These are phyloP conservation scores for Leccinum laetum DNA, from an alignment of 1,284 basidiomycete genomes.

Conservation along the genomic window DNA sequence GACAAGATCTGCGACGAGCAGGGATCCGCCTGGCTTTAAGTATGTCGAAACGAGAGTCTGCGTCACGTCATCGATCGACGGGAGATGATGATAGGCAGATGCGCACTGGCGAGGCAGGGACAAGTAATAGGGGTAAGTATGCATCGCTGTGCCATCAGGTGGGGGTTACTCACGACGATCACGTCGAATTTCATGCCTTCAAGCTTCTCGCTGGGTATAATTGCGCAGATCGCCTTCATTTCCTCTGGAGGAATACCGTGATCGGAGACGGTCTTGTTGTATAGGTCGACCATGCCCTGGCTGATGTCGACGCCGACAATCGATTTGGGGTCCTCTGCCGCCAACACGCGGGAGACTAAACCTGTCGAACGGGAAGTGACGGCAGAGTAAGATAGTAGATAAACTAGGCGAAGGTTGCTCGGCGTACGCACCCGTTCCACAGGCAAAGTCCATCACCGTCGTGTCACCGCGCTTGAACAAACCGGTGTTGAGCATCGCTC, in stretches of 20 bases:
- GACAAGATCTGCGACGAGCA: conserved; percentile 60
- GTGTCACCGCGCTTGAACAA: conserved; percentile 57
- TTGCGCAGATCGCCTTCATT: conserved; percentile 55
- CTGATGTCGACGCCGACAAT: conserved; percentile 75
- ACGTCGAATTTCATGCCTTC: conserved; percentile 60
- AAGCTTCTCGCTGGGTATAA: conserved; percentile 43
- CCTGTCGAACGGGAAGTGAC: conserved; percentile 38
- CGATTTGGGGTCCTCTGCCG: conserved; percentile 48
- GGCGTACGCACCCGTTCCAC: conserved; percentile 54
- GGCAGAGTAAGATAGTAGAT: not conserved
- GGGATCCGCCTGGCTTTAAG: conserved; percentile 59
- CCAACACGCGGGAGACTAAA: conserved; percentile 54
- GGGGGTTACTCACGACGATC: conserved; percentile 45
- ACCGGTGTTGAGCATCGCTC: conserved; percentile 45
- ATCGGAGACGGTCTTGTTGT: conserved; percentile 53
- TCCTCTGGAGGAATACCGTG: conserved; percentile 59
- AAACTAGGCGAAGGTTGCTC: not conserved
- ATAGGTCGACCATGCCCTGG: conserved; percentile 61
- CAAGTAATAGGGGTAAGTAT: not conserved
- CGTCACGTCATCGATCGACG: conserved; percentile 50
- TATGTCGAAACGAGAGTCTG: conserved; percentile 46
- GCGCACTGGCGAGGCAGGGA: conserved; percentile 49
- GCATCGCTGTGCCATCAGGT: not conserved
- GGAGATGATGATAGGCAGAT: conserved; percentile 69
- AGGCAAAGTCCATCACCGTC: conserved; percentile 68